Base-by-base conservation (phyloP, 352 stramenopile genomes). In the Globisporangium radiosum region DNA sequence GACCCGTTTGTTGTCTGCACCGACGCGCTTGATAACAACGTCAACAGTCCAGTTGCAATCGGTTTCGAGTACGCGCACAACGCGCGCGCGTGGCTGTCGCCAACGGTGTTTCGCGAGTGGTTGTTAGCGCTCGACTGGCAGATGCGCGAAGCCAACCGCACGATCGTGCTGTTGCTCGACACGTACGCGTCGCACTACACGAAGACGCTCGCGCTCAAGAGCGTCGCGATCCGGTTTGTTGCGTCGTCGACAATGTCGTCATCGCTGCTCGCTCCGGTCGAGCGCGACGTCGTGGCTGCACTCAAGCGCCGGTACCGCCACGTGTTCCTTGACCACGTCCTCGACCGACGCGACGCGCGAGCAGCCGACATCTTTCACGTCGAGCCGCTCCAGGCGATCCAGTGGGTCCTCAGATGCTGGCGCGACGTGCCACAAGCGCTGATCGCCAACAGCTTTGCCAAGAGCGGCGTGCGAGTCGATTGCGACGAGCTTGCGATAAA, bases 101-200 rank as follows among this genome's bases (percentile, higher is more conserved):
- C 81, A 15, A 88, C 75, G n/a, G 67, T 93, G 52, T 78, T 93
- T 43, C 83, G 81, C 17, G 78, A 91, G 52, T 93, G 83, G 83
- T 63, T 93, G 17, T 61, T 90, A 44, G 73, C 81, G 47, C 66
- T 93, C 14, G 83, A 93, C 68, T 86, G 76, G 76, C 76, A 77
- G 39, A 88, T 93, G 81, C 82, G 84, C 54, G 73, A 89, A 60
- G 72, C 74, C 43, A 80, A 87, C 65, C 83, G 83, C 40, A 67
- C 85, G 5, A 72, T 93, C 48, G 55, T 93, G 54, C 65, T 93
- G 42, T 64, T 93, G 44, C 45, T 93, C 7, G 76, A 88, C 69
- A 74, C 73, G 54, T 64, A 80, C 2, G 72, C 75, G 48, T 80
- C 73, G 3, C 73, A 81, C 59, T 76, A 78, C 40, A 73, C 87